A percentile compares a stretch with the other conserved stretches of the same genome.
These are phyloP conservation scores for Trypanosoma mega DNA, from an alignment of 208 protist species.

Conservation along the genomic window DNA sequence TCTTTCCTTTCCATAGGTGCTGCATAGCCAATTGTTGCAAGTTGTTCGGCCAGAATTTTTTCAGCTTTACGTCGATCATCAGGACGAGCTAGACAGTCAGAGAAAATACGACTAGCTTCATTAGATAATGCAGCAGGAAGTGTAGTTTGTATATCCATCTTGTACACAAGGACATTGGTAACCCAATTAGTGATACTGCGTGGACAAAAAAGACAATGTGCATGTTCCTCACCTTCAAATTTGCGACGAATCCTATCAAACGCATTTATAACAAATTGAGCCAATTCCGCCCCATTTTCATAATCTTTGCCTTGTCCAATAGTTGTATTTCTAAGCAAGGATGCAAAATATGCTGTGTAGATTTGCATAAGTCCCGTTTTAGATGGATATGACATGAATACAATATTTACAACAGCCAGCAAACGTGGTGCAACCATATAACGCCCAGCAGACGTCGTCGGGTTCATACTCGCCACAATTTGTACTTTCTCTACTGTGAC, in stretches of 20 bases:
- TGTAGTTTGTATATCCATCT: conserved; percentile 82
- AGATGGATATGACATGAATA: conserved; percentile 91
- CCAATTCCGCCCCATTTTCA: conserved; percentile 77
- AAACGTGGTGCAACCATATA: conserved; percentile 94
- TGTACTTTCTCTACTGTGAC: conserved; percentile 93
- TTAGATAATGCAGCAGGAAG: conserved; percentile 92
- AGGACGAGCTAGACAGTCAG: conserved; percentile 88
- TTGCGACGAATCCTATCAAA: conserved; percentile 89
- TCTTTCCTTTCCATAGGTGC: conserved; percentile 52
- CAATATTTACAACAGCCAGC: conserved; percentile 92
- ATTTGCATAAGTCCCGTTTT: conserved; percentile 87
- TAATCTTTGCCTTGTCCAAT: conserved; percentile 67
- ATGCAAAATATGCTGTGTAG: conserved; percentile 90
- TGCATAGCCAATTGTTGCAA: conserved; percentile 84
- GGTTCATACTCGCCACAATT: conserved; percentile 96
- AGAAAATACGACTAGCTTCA: conserved; percentile 93
- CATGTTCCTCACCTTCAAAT: conserved; percentile 94
- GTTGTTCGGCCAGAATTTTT: conserved; percentile 77
- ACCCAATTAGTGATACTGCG: conserved; percentile 95
- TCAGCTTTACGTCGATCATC: conserved; percentile 73
- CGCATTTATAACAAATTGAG: conserved; percentile 91
- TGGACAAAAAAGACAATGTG: conserved; percentile 96
- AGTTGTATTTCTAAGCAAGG: conserved; percentile 57
- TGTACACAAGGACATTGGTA: conserved; percentile 91
- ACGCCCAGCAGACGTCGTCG: conserved; percentile 83